These are phyloP conservation scores for Pythium rhizo-oryzae DNA, from an alignment of 352 stramenopile species.

Conservation along the genomic window DNA sequence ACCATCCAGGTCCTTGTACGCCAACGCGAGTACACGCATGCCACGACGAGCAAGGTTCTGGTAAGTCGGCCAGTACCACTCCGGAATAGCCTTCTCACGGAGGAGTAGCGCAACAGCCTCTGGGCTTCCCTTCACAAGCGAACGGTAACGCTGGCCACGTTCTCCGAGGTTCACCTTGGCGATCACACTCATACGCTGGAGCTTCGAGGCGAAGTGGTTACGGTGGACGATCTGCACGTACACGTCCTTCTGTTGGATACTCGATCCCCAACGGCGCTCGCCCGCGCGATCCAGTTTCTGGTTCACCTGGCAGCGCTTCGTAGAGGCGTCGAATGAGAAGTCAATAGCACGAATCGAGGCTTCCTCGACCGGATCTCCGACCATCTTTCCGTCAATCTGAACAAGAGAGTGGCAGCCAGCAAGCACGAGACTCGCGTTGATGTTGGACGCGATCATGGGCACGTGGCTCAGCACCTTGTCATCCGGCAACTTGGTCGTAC, in stretches of 20 bases:
- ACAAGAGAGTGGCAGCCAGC: constrained; percentile 97
- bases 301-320: constrained; percentile 75
- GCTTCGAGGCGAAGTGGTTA: constrained; percentile 95
- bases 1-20: constrained; percentile 91
- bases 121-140: constrained; percentile 97
- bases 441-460: constrained; percentile 82
- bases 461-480: constrained; percentile 67
- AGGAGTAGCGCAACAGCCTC: constrained; percentile 93
- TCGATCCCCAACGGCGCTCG: constrained; percentile 72
- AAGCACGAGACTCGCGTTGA: constrained; percentile 82
- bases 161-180: constrained; percentile 84
- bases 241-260: constrained; percentile 78
- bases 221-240: constrained; percentile 92
- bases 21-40: constrained; percentile 96
- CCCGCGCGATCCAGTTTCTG: constrained; percentile 66
- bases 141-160: constrained; percentile 72
- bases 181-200: constrained; percentile 98
- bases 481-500: constrained; percentile 26
- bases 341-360: constrained; percentile 97
- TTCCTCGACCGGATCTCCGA: constrained; percentile 98
- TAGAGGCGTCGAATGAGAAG: constrained; percentile 86
- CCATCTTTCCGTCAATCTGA: constrained; percentile 95
- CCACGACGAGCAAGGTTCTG: constrained; percentile 79
- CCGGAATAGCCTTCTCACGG: constrained; percentile 75
- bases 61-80: constrained; percentile 91